Evolutionary conservation across 23 red algal genomes (phyloP).

Genomic region (Gracilariopsis chorda): DNA sequence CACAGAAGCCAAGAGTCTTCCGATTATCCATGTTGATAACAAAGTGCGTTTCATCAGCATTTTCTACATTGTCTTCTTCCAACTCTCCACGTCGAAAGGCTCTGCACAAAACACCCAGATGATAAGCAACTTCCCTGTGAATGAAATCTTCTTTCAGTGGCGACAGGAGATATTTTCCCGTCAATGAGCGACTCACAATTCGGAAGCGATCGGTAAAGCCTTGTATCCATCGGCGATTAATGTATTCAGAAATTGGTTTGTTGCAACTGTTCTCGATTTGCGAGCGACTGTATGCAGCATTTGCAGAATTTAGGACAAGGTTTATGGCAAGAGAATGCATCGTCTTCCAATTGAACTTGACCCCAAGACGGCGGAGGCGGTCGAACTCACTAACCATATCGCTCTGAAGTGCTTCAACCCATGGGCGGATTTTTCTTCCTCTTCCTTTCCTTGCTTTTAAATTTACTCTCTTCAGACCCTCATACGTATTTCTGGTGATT

Average conservation of each 20-base stretch:
- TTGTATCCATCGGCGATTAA: not conserved
- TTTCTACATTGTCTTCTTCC: slow-evolving; percentile 26
- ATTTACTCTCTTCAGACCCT: not conserved
- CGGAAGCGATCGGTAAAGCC: slow-evolving; percentile 19
- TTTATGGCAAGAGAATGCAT: not conserved
- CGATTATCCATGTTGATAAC: slow-evolving; percentile 26
- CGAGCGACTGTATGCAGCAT: not conserved
- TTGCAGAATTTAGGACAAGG: not conserved
- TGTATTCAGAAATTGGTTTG: not conserved
- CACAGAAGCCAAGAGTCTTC: slow-evolving; percentile 11
- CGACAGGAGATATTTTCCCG: not conserved
- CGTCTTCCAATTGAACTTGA: slow-evolving; percentile 9
- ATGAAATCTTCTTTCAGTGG: slow-evolving; percentile 1
- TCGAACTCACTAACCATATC: slow-evolving; percentile 25
- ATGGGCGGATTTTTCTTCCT: not conserved
- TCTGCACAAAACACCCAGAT: not conserved
- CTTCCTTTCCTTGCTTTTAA: slow-evolving; percentile 34
- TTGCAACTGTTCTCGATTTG: not conserved
- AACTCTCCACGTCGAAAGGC: not conserved
- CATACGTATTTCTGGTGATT: not conserved
- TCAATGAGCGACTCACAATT: not conserved
- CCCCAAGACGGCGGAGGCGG: not conserved
- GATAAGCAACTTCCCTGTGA: slow-evolving; percentile 27
- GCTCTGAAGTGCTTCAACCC: not conserved
- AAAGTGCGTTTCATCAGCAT: slow-evolving; percentile 48